These are phyloP conservation scores for Trichoderma endophyticum DNA, from an alignment of 2,329 filamentous ascomycete genomes.

Conservation along the genomic window DNA sequence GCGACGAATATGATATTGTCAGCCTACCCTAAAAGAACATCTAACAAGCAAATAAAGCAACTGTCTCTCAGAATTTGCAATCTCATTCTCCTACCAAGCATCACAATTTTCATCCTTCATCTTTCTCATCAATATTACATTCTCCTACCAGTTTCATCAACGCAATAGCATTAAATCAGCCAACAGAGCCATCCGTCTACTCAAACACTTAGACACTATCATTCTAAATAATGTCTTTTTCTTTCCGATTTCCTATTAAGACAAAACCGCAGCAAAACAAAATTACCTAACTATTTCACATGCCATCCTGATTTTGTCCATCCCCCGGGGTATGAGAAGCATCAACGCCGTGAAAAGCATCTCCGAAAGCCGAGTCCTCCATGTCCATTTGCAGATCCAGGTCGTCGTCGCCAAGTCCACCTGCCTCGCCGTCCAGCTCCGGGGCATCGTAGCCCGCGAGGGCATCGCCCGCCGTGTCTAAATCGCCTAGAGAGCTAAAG, in stretches of 20 bases:
- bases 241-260: background rate
- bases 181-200: background rate
- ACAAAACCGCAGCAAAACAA: too few relatives aligned
- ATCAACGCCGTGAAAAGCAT: conserved; percentile 70
- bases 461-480: conserved; percentile 70
- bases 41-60: too few relatives aligned
- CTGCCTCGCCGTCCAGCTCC: conserved; percentile 43
- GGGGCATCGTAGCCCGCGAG: conserved; percentile 64
- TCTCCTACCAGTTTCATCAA: background rate
- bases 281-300: conserved; percentile 26
- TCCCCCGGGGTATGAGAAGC: conserved; percentile 37
- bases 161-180: background rate
- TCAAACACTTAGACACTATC: background rate
- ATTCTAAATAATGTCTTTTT: background rate
- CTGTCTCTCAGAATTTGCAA: background rate
- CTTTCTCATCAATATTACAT: background rate
- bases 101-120: background rate
- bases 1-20: too few relatives aligned
- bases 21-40: too few relatives aligned
- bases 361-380: conserved; percentile 79
- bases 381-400: conserved; percentile 64
- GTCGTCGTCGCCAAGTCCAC: conserved; percentile 54
- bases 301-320: conserved; percentile 31
- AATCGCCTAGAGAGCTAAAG: conserved; percentile 61
- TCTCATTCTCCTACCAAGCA: background rate